phyloP scores from a whole-genome alignment of 495 filamentous ascomycete genomes.

The Penicillium desertorum region DNA sequence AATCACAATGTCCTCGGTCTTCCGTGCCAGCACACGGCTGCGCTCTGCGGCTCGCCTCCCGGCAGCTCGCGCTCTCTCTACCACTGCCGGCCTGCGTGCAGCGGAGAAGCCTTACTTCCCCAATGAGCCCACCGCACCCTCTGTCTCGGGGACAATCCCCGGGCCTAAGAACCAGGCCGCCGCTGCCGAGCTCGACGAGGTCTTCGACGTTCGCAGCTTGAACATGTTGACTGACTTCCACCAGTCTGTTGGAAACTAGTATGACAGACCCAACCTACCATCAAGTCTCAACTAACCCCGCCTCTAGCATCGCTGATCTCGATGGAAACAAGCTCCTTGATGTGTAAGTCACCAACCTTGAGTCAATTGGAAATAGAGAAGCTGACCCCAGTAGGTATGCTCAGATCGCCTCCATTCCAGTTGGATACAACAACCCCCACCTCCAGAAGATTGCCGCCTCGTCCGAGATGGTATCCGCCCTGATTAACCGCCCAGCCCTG shows the following conservation, averaged over 20 bases:
- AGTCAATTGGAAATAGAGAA: conserved; percentile 13
- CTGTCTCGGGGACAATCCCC: conserved; percentile 75
- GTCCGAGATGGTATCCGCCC: conserved; percentile 74
- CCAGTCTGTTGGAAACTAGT: conserved; percentile 64
- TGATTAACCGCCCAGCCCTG: conserved; percentile 93
- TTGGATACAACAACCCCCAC: conserved; percentile 93
- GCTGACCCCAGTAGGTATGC: conserved; percentile 60
- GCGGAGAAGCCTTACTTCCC: conserved; percentile 60
- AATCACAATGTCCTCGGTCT: conserved; percentile 45
- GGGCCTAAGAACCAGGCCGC: conserved; percentile 74
- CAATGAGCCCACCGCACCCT: conserved; percentile 74
- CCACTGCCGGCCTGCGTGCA: conserved; percentile 41
- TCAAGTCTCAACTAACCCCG: conserved; percentile 26
- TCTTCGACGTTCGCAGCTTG: conserved; percentile 90
- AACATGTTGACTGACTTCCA: conserved; percentile 88
- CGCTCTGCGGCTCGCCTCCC: conserved; percentile 41
- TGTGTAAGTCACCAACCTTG: conserved; percentile 57
- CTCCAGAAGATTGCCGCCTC: conserved; percentile 68
- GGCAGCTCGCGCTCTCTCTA: conserved; percentile 41
- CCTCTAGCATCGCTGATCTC: conserved; percentile 73
- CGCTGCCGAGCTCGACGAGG: conserved; percentile 70
- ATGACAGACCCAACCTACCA: conserved; percentile 19
- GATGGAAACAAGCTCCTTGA: conserved; percentile 71
- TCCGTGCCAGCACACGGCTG: conserved; percentile 45
- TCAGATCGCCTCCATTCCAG: conserved; percentile 95